Percentiles rank a stretch among this genome's conserved stretches.
phyloP scores from a whole-genome alignment of 345 rosid species.

The Hevea brasiliensis region DNA sequence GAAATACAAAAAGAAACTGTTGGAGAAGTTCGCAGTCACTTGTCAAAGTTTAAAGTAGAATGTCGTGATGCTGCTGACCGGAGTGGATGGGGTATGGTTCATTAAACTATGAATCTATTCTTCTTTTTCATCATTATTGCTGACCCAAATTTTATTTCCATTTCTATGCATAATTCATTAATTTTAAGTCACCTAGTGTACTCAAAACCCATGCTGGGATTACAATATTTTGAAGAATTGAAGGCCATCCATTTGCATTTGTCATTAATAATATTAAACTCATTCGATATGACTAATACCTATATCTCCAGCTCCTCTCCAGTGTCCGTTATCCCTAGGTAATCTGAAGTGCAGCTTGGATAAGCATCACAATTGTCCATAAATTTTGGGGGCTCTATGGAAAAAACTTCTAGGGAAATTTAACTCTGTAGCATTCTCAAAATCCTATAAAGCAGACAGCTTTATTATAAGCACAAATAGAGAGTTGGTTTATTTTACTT shows the following conservation, averaged over 20 bases:
- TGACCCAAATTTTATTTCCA: not conserved
- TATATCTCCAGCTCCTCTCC: not conserved
- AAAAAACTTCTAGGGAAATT: not conserved
- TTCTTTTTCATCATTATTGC: not conserved
- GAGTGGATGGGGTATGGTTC: conserved; percentile 81
- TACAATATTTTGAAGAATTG: not conserved
- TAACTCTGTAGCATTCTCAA: not conserved
- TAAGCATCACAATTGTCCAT: not conserved
- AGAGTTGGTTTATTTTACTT: too few species aligned
- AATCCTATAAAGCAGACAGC: not conserved
- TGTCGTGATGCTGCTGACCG: conserved; percentile 85
- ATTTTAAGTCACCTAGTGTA: not conserved
- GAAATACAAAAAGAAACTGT: conserved; percentile 83
- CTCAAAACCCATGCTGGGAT: not conserved
- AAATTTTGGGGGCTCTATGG: not conserved
- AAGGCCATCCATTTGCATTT: not conserved
- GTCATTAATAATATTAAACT: not conserved
- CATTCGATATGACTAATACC: not conserved
- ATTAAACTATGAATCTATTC: not conserved
- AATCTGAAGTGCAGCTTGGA: not conserved
- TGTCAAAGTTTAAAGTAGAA: conserved; percentile 79
- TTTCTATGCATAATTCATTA: not conserved
- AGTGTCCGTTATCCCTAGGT: not conserved
- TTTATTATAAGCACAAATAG: not conserved
- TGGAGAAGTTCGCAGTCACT: conserved; percentile 79